phyloP scores from a whole-genome alignment of 78 protist species.

The Dictyostelium firmibasis region DNA sequence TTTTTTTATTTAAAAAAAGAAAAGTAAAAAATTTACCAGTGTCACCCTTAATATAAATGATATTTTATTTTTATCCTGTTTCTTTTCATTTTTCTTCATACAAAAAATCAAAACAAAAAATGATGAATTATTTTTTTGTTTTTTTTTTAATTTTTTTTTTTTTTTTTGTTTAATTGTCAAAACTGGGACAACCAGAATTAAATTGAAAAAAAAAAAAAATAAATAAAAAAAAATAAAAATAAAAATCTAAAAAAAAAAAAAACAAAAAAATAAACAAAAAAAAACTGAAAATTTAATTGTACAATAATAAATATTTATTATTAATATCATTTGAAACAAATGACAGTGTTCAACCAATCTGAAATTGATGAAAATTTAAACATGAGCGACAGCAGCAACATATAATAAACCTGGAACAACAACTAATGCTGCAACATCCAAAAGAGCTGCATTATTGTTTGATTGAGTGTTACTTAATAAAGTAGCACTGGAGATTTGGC shows the following conservation, averaged over 20 bases:
- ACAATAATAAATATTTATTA: too few species aligned
- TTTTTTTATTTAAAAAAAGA: neutral
- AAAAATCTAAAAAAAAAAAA: neutral
- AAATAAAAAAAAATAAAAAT: too few species aligned
- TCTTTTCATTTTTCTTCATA: neutral
- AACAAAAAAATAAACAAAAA: too few species aligned
- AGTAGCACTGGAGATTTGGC: neutral
- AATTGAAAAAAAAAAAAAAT: too few species aligned
- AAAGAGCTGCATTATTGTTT: neutral
- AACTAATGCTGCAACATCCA: neutral
- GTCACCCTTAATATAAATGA: neutral
- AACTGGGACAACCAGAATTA: neutral
- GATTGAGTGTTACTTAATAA: neutral
- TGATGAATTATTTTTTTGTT: too few species aligned
- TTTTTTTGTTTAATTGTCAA: neutral
- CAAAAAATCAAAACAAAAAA: too few species aligned
- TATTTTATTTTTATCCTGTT: neutral
- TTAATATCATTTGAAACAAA: too few species aligned
- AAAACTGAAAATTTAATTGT: too few species aligned
- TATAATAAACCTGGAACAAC: neutral
- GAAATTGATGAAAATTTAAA: neutral
- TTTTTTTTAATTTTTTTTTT: too few species aligned
- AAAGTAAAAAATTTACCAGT: neutral
- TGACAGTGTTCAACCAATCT: too few species aligned
- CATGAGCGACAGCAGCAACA: neutral